Percentiles rank a stretch among this genome's conserved stretches.
phyloP scores from a whole-genome alignment of 169 alveolate genomes.

The Plasmodium gonderi region DNA sequence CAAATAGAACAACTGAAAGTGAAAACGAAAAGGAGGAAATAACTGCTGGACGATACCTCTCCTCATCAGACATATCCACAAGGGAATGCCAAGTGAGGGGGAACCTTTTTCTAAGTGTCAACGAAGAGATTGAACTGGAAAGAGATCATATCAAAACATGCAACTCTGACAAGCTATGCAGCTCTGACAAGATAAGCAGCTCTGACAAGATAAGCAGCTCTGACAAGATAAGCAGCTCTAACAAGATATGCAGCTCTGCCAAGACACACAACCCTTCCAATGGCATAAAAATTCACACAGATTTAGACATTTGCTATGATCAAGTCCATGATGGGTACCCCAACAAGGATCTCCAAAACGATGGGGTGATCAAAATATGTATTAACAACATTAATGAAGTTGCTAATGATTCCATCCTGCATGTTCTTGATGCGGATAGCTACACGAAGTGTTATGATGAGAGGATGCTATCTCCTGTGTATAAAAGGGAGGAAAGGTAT shows the following conservation, averaged over 20 bases:
- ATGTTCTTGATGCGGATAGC: neutral
- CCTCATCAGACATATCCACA: neutral
- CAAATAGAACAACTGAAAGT: constrained; percentile 37
- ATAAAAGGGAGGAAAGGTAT: neutral
- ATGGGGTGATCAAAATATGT: neutral
- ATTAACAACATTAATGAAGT: neutral
- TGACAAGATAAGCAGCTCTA: neutral
- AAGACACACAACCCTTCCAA: neutral
- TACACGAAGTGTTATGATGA: constrained; percentile 1
- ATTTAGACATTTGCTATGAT: neutral
- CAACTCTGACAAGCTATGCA: too few relatives aligned
- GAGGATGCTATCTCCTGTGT: constrained; percentile 17
- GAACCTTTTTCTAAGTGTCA: too few relatives aligned
- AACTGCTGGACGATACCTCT: neutral
- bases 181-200: too few relatives aligned
- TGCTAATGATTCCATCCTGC: neutral
- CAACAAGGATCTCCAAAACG: neutral
- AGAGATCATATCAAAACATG: too few relatives aligned
- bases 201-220: neutral
- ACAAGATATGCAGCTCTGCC: neutral
- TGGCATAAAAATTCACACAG: too few relatives aligned
- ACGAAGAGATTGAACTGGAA: too few relatives aligned
- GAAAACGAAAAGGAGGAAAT: constrained; percentile 13
- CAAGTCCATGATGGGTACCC: neutral
- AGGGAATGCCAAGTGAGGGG: neutral